Percentiles rank a stretch among this genome's conserved stretches.
phyloP scores from a whole-genome alignment of 23 red algal species.

The Gracilariopsis chorda region DNA sequence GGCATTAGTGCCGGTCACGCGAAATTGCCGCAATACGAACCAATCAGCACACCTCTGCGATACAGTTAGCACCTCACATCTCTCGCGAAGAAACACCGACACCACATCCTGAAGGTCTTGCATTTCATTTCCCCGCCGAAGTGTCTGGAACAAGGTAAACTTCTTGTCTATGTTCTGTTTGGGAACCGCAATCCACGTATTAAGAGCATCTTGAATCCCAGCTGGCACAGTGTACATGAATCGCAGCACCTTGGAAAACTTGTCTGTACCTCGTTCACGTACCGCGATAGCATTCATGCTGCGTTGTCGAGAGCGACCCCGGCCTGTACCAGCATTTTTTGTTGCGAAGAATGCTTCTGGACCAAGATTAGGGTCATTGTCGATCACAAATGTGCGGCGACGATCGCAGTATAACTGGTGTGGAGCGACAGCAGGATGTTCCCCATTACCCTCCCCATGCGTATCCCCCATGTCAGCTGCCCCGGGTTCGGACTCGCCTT shows the following conservation, averaged over 20 bases:
- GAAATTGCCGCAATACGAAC: neutral
- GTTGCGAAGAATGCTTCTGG: neutral
- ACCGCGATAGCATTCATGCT: neutral
- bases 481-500: neutral
- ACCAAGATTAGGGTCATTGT: neutral
- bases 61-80: slow-evolving; percentile 20
- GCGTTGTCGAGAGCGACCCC: neutral
- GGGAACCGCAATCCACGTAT: neutral
- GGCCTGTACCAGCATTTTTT: neutral
- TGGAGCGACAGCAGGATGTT: neutral
- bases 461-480: neutral
- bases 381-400: neutral
- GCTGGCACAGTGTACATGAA: neutral
- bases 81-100: slow-evolving; percentile 1
- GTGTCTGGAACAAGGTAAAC: neutral
- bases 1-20: neutral
- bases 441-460: neutral
- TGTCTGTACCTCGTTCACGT: neutral
- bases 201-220: neutral
- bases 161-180: neutral
- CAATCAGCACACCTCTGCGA: neutral
- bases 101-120: neutral
- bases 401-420: neutral
- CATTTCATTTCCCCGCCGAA: neutral
- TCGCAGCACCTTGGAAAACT: slow-evolving; percentile 9